A percentile compares a stretch with the other conserved stretches of the same genome.
Conservation (phyloP, 345 rosid species). For the Cardamine occulta region DNA sequence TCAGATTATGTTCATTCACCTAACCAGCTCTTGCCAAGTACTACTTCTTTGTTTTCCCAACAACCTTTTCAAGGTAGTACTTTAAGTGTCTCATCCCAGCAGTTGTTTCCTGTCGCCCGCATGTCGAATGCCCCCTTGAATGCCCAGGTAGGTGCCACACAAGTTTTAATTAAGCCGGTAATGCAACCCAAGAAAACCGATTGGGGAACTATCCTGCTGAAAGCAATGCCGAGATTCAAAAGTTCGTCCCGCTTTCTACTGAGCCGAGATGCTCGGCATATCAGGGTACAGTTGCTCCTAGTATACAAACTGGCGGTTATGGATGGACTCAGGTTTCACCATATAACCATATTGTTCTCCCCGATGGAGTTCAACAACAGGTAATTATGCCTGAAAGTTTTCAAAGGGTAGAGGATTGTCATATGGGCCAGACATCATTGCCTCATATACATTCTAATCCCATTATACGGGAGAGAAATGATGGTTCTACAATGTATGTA, state of each 20-base stretch:
- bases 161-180: not conserved
- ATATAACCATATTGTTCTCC: not conserved
- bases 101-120: not conserved
- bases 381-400: not conserved
- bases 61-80: no score
- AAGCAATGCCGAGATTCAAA: not conserved
- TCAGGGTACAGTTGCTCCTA: not conserved
- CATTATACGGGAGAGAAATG: not conserved
- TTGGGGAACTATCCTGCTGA: not conserved
- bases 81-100: no score
- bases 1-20: not conserved
- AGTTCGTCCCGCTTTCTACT: not conserved
- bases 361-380: not conserved
- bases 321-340: not conserved
- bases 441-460: constrained; percentile 12
- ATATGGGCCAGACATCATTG: not conserved
- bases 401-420: not conserved
- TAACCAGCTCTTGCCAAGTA: no score
- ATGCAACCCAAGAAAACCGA: not conserved
- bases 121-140: not conserved
- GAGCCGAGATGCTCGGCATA: not conserved
- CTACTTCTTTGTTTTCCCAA: no score
- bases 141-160: not conserved
- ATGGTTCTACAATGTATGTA: not conserved
- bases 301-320: not conserved